Conservation (phyloP, 192 early-diverging fungal species). For the Spinellus fusiger region DNA sequence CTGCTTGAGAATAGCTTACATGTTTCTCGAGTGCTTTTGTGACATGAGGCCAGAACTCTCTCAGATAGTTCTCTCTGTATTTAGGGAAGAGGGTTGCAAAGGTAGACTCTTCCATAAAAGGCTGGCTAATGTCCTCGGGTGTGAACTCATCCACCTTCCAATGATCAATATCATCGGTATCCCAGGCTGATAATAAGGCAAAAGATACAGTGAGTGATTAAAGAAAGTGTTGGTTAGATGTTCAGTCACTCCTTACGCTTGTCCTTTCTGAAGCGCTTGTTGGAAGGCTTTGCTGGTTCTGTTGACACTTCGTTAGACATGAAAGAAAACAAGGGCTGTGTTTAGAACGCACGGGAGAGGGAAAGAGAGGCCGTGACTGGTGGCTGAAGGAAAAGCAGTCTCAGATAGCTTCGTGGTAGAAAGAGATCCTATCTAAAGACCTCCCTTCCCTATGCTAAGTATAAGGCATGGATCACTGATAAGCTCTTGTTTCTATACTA, state of each 20-base stretch:
- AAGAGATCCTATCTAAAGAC: no score
- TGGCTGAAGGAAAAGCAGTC: no score
- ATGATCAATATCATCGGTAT: constrained; percentile 88
- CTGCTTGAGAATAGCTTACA: constrained; percentile 26
- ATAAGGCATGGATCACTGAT: no score
- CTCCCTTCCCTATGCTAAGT: no score
- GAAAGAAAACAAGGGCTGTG: not conserved
- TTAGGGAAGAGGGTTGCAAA: constrained; percentile 98
- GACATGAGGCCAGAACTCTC: constrained; percentile 86
- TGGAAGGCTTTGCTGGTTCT: constrained; percentile 9
- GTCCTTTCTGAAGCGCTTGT: constrained; percentile 45
- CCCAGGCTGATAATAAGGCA: constrained; percentile 57
- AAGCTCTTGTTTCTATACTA: no score
- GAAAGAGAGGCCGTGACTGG: no score
- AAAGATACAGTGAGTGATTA: not conserved
- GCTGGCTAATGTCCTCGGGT: constrained; percentile 57
- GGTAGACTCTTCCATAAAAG: constrained; percentile 90
- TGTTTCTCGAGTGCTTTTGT: constrained; percentile 73
- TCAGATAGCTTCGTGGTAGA: no score
- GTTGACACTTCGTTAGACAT: not conserved
- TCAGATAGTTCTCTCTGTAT: constrained; percentile 93
- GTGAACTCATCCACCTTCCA: constrained; percentile 91
- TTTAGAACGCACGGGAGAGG: no score
- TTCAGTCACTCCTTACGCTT: constrained; percentile 36
- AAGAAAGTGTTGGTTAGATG: not conserved